These are phyloP conservation scores for Chloris gayana DNA, from an alignment of 176 grass and related monocot genomes.

Conservation along the genomic window DNA sequence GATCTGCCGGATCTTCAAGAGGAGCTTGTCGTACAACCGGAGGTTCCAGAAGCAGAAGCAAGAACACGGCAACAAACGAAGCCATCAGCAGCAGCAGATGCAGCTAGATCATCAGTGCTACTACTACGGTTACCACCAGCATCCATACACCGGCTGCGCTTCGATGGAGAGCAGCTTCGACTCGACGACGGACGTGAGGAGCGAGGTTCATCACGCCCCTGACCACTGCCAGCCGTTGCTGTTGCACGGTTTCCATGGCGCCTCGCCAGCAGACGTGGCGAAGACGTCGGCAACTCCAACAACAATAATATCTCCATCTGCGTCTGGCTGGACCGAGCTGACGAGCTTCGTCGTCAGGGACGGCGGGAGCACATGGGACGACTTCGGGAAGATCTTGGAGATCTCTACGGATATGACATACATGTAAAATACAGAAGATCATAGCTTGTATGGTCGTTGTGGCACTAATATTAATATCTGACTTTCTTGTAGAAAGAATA, in stretches of 20 bases:
- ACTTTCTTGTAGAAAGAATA: background rate
- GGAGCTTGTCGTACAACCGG: conserved; percentile 43
- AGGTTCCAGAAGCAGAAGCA: conserved; percentile 39
- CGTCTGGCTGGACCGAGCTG: background rate
- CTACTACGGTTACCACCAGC: background rate
- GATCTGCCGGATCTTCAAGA: conserved; percentile 81
- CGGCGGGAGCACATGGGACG: conserved; percentile 46
- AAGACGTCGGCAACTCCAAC: background rate
- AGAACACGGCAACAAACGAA: conserved; percentile 6
- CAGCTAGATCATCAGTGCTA: too few relatives aligned
- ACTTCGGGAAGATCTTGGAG: conserved; percentile 60
- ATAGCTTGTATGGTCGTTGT: background rate
- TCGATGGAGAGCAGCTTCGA: conserved; percentile 12
- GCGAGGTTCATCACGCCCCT: background rate
- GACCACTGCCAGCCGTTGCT: background rate
- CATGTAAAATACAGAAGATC: conserved; percentile 11
- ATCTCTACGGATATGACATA: conserved; percentile 20
- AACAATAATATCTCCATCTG: background rate
- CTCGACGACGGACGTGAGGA: background rate
- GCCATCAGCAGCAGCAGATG: conserved; percentile 8
- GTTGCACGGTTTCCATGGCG: conserved; percentile 34
- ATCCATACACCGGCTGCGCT: background rate
- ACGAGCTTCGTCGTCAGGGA: conserved; percentile 28
- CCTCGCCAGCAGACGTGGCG: background rate
- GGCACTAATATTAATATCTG: background rate